phyloP scores from a whole-genome alignment of 208 protist genomes.

The Angomonas deanei region DNA sequence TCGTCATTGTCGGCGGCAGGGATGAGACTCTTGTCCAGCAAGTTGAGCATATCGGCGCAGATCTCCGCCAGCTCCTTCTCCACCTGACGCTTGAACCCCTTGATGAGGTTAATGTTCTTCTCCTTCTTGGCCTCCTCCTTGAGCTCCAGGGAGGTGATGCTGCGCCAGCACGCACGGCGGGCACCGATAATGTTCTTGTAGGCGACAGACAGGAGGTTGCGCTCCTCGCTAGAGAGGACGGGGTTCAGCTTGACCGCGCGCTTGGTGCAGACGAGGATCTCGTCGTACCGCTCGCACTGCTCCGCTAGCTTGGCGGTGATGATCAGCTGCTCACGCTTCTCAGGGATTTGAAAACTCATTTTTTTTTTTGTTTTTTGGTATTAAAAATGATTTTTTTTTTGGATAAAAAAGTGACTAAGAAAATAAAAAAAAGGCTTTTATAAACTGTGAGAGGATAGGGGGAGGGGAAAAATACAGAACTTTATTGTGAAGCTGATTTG shows the following conservation, averaged over 20 bases:
- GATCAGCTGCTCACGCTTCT: slow-evolving; percentile 92
- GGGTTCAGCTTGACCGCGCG: slow-evolving; percentile 91
- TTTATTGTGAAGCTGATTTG: slow-evolving; percentile 4
- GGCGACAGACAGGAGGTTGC: slow-evolving; percentile 99
- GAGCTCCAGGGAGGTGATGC: slow-evolving; percentile 96
- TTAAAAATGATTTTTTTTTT: neutral
- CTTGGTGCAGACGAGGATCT: slow-evolving; percentile 99
- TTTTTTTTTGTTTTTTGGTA: neutral
- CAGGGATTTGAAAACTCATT: slow-evolving; percentile 55
- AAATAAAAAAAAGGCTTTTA: slow-evolving; percentile 7
- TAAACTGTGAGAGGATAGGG: neutral
- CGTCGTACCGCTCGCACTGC: slow-evolving; percentile 99
- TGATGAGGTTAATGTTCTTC: slow-evolving; percentile 90
- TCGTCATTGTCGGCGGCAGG: slow-evolving; percentile 75
- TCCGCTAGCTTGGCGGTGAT: slow-evolving; percentile 97
- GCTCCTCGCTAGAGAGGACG: slow-evolving; percentile 98
- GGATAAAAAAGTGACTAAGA: neutral
- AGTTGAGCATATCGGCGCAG: slow-evolving; percentile 94
- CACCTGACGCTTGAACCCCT: slow-evolving; percentile 95
- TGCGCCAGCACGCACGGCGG: slow-evolving; percentile 98
- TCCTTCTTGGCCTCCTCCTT: slow-evolving; percentile 92
- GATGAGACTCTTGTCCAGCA: slow-evolving; percentile 96
- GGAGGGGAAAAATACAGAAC: slow-evolving; percentile 5
- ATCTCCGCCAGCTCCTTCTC: slow-evolving; percentile 97
- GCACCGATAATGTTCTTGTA: slow-evolving; percentile 99